phyloP scores from a whole-genome alignment of 345 rosid species.

The Chamaenerion angustifolium region DNA sequence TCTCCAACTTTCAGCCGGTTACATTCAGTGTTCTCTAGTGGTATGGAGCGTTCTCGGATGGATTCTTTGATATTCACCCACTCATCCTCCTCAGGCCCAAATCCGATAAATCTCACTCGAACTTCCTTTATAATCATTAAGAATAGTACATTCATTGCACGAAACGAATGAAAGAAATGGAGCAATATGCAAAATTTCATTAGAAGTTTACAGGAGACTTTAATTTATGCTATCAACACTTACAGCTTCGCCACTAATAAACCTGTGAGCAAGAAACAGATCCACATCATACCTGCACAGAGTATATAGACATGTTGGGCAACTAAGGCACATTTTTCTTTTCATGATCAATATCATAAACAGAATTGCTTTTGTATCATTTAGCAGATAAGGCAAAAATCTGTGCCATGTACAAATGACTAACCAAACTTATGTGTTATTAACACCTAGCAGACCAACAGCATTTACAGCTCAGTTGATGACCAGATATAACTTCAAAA shows the following conservation, averaged over 20 bases:
- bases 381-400: too few relatives aligned
- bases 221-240: conserved; percentile 11
- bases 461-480: too few relatives aligned
- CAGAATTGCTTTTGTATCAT: too few relatives aligned
- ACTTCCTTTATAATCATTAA: conserved; percentile 43
- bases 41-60: conserved; percentile 45
- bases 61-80: conserved; percentile 43
- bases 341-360: too few relatives aligned
- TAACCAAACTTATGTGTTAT: too few relatives aligned
- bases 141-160: conserved; percentile 8
- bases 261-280: conserved; percentile 32
- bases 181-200: not conserved
- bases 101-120: conserved; percentile 58
- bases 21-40: conserved; percentile 48
- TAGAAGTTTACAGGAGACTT: not conserved
- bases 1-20: conserved; percentile 42
- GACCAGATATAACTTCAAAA: too few relatives aligned
- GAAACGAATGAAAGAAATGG: too few relatives aligned
- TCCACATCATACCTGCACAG: conserved; percentile 58
- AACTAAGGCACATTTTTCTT: too few relatives aligned
- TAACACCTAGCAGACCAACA: too few relatives aligned
- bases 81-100: conserved; percentile 65
- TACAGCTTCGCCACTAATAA: conserved; percentile 44
- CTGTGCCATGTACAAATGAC: too few relatives aligned
- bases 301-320: not conserved